These are phyloP conservation scores for Aspergillus uvarum DNA, from an alignment of 2,329 filamentous ascomycete genomes.

Conservation along the genomic window DNA sequence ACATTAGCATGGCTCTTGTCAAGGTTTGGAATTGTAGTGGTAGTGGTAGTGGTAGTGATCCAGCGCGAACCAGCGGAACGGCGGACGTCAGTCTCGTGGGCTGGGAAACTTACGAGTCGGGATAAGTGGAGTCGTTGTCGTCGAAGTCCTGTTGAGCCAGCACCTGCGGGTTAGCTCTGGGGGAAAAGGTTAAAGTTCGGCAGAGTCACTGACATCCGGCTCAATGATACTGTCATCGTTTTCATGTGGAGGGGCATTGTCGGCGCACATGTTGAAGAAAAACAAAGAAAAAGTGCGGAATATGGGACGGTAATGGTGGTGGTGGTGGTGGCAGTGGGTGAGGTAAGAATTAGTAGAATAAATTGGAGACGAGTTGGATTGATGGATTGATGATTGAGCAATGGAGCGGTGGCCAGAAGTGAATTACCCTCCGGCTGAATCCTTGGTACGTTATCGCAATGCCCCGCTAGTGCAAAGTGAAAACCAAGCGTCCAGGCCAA, in stretches of 20 bases:
- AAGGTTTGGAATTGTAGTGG: no score
- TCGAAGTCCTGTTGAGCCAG: conserved; percentile 17
- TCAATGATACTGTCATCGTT: background rate
- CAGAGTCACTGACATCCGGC: background rate
- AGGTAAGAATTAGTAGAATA: background rate
- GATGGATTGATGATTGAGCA: background rate
- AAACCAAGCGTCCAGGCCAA: background rate
- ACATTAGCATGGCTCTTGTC: no score
- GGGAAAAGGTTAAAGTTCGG: background rate
- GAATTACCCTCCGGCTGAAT: background rate
- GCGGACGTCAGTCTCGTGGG: background rate
- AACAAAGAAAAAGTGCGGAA: background rate
- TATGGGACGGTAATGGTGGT: background rate
- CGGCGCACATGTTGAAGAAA: background rate
- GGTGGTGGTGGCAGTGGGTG: background rate
- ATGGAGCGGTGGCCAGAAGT: background rate
- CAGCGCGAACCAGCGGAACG: conserved; percentile 6
- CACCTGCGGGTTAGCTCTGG: background rate
- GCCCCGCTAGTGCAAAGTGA: background rate
- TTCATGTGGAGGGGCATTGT: background rate
- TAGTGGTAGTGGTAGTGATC: background rate
- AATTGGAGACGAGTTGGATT: no score
- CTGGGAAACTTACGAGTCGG: conserved; percentile 26
- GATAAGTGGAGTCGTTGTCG: conserved; percentile 29
- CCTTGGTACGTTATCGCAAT: background rate